phyloP scores from a whole-genome alignment of 148 eudicot species.

The Chenopodium berlandieri region DNA sequence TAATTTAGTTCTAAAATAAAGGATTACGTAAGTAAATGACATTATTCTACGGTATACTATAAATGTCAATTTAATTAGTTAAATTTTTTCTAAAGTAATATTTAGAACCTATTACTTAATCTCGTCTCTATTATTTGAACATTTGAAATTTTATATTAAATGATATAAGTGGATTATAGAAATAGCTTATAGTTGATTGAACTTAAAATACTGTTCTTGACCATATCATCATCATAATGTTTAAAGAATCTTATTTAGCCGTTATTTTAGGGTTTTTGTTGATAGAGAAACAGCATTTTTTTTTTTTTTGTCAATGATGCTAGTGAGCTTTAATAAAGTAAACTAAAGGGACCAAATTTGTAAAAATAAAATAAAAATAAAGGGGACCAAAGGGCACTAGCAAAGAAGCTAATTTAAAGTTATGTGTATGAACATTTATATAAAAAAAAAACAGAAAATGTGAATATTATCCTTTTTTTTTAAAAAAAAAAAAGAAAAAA shows the following conservation, averaged over 20 bases:
- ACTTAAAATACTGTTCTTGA: no score
- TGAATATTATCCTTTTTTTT: no score
- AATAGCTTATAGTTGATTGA: no score
- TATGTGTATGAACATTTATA: no score
- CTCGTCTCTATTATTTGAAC: no score
- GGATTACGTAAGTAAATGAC: not conserved
- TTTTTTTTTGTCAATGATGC: not conserved
- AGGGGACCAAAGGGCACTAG: not conserved
- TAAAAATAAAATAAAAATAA: not conserved
- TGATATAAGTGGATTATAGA: no score
- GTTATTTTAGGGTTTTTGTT: not conserved
- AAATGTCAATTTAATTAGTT: no score
- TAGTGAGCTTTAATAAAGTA: not conserved
- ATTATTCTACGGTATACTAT: not conserved
- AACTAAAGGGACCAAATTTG: not conserved
- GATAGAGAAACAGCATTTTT: not conserved
- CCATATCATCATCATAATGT: not conserved
- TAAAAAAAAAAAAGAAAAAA: no score
- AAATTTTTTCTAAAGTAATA: no score
- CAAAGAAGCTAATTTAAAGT: not conserved
- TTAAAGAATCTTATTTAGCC: not conserved
- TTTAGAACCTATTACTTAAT: no score
- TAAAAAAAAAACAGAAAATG: no score
- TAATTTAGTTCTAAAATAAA: not conserved
- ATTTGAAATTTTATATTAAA: not conserved